These are phyloP conservation scores for Tillandsia leiboldiana DNA, from an alignment of 176 grass and related monocot species.

Conservation along the genomic window DNA sequence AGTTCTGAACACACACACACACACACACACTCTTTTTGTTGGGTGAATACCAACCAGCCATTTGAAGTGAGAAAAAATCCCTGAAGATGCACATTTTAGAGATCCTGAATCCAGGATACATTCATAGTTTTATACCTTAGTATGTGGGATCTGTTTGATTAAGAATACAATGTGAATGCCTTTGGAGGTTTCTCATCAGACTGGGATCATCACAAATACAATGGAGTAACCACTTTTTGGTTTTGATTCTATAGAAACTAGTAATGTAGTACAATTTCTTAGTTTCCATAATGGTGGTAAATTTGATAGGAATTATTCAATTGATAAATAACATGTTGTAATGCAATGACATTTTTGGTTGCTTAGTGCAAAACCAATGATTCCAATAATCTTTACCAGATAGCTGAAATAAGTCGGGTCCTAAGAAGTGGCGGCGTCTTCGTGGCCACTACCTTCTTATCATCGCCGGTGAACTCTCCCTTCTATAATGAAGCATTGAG, in stretches of 20 bases:
- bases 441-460: conserved; percentile 79
- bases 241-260: not conserved
- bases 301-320: too few relatives aligned
- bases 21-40: too few relatives aligned
- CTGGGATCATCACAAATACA: not conserved
- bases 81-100: too few relatives aligned
- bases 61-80: too few relatives aligned
- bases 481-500: conserved; percentile 42
- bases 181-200: not conserved
- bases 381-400: conserved; percentile 24
- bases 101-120: too few relatives aligned
- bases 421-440: conserved; percentile 79
- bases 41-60: too few relatives aligned
- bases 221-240: not conserved
- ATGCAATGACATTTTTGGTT: not conserved
- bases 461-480: conserved; percentile 49
- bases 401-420: conserved; percentile 93
- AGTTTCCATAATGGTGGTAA: not conserved
- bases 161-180: not conserved
- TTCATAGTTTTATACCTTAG: too few relatives aligned
- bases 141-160: not conserved
- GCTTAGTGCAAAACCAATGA: not conserved
- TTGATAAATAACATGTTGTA: too few relatives aligned
- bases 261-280: not conserved
- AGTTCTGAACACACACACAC: too few relatives aligned